A percentile compares a stretch with the other conserved stretches of the same genome.
Conservation (phyloP, 805 yeast species). For the Priceomyces haplophilus region DNA sequence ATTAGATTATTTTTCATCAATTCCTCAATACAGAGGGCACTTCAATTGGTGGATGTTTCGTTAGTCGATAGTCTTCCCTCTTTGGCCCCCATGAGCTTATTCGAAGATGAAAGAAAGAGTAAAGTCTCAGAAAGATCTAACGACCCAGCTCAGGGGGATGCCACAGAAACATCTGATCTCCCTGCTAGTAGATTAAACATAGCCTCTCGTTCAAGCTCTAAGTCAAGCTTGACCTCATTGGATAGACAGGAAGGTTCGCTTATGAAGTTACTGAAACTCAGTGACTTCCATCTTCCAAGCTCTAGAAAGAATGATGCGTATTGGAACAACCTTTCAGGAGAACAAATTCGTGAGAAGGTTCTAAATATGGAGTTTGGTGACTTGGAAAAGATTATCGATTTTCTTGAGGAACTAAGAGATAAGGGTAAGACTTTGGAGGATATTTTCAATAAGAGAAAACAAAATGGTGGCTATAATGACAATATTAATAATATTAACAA, state of each 20-base stretch:
- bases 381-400: slow-evolving; percentile 31
- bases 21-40: slow-evolving; percentile 60
- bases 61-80: slow-evolving; percentile 17
- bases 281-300: slow-evolving; percentile 15
- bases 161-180: not conserved
- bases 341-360: slow-evolving; percentile 35
- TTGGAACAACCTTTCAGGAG: slow-evolving; percentile 28
- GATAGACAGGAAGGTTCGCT: slow-evolving; percentile 43
- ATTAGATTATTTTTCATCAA: slow-evolving; percentile 67
- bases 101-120: slow-evolving; percentile 20
- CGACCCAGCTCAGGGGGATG: not conserved
- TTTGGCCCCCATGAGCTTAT: slow-evolving; percentile 7
- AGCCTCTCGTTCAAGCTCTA: slow-evolving; percentile 24
- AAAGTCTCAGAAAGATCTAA: slow-evolving; percentile 4
- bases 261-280: slow-evolving; percentile 32
- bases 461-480: slow-evolving; percentile 5
- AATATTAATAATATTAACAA: slow-evolving; percentile 5
- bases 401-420: slow-evolving; percentile 28
- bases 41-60: slow-evolving; percentile 39
- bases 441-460: slow-evolving; percentile 13
- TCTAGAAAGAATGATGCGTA: slow-evolving; percentile 4
- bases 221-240: slow-evolving; percentile 30
- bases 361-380: slow-evolving; percentile 30
- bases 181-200: slow-evolving; percentile 12
- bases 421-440: slow-evolving; percentile 30